phyloP scores from a whole-genome alignment of 805 yeast species.

The Metahyphopichia silvanorum region DNA sequence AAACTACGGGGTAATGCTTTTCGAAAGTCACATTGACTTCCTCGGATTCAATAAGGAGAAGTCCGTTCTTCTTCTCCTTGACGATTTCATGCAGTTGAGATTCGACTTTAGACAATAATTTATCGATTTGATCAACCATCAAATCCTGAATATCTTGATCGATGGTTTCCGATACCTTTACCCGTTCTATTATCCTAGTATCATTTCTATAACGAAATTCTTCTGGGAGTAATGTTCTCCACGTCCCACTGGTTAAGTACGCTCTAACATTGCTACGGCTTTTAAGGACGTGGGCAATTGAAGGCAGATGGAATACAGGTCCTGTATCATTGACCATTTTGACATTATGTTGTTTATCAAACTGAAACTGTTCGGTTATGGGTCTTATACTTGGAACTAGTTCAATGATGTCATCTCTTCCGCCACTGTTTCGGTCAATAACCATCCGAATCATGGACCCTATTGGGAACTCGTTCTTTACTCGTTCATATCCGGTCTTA shows the following conservation, averaged over 20 bases:
- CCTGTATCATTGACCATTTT: constrained; percentile 4
- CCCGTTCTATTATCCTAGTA: background rate
- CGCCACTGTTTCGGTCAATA: constrained; percentile 5
- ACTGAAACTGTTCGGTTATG: no score
- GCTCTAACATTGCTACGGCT: constrained; percentile 10
- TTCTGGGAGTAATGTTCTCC: background rate
- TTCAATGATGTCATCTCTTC: no score
- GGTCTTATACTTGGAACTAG: no score
- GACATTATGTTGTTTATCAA: background rate
- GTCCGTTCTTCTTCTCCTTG: no score
- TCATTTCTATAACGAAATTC: background rate
- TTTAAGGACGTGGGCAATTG: constrained; percentile 6
- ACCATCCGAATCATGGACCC: constrained; percentile 22
- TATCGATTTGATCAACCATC: background rate
- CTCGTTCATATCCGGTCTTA: constrained; percentile 24
- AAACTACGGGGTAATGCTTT: no score
- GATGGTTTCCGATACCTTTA: background rate
- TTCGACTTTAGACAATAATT: background rate
- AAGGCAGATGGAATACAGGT: constrained; percentile 5
- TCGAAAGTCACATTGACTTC: no score
- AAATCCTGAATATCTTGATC: background rate
- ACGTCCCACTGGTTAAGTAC: background rate
- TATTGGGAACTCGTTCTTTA: constrained; percentile 20
- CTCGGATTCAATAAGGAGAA: no score
- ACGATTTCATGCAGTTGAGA: no score